These are phyloP conservation scores for Sphaerulina vaccinii DNA, from an alignment of 2,329 filamentous ascomycete species.

Conservation along the genomic window DNA sequence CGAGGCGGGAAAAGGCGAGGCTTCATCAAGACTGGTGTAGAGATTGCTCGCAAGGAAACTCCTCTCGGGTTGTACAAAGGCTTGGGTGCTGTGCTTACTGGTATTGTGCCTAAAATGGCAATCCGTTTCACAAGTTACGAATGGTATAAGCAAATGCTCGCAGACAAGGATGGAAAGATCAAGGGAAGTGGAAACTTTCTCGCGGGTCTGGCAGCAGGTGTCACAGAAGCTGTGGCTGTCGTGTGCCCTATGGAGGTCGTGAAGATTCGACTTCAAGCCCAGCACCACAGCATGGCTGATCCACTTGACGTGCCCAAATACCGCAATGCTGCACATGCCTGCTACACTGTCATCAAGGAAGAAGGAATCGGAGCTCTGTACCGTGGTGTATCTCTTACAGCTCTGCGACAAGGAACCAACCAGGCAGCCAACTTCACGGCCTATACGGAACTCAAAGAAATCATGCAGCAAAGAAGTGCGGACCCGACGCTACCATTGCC, in stretches of 20 bases:
- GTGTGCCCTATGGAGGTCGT: conserved; percentile 99
- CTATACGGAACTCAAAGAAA: conserved; percentile 88
- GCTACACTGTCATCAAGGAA: conserved; percentile 87
- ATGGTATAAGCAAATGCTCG: conserved; percentile 82
- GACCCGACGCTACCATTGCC: conserved; percentile 69
- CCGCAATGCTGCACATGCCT: conserved; percentile 80
- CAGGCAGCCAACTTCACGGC: conserved; percentile 99
- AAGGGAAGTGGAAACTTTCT: conserved; percentile 71
- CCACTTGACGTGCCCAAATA: conserved; percentile 96
- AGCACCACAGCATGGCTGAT: conserved; percentile 97
- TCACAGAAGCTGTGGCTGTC: conserved; percentile 93
- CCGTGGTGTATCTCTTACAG: conserved; percentile 89
- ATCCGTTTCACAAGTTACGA: conserved; percentile 98
- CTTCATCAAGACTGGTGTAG: conserved; percentile 79
- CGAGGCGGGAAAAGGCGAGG: conserved; percentile 82
- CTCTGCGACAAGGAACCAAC: conserved; percentile 90
- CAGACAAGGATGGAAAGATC: conserved; percentile 65
- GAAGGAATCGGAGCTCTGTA: conserved; percentile 87
- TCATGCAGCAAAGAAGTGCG: conserved; percentile 70
- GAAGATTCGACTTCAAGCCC: conserved; percentile 96
- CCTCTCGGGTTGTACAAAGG: conserved; percentile 95
- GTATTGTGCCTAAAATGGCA: conserved; percentile 98
- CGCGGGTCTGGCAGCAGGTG: conserved; percentile 84
- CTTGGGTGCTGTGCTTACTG: conserved; percentile 91
- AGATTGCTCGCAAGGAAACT: conserved; percentile 88